Evolutionary conservation across 2,329 filamentous ascomycete genomes (phyloP).

Genomic region (Aspergillus vadensis): DNA sequence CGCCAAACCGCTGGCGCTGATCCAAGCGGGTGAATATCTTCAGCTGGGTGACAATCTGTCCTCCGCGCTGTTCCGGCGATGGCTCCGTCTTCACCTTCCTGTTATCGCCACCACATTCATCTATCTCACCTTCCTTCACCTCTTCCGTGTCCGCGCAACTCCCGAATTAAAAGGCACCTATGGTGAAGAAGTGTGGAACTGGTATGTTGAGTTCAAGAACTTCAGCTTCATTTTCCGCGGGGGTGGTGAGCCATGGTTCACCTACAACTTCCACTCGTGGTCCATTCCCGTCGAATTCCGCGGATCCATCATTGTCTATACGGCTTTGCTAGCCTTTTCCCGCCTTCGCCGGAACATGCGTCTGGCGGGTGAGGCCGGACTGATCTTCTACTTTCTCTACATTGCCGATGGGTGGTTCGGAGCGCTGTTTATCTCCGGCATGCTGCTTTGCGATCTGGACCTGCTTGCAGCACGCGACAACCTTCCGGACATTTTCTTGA

Average conservation of each 20-base stretch:
- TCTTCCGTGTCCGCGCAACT: constrained; percentile 52
- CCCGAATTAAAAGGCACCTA: constrained; percentile 45
- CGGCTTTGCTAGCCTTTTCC: constrained; percentile 58
- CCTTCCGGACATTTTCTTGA: constrained; percentile 54
- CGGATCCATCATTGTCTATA: constrained; percentile 67
- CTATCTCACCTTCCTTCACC: constrained; percentile 57
- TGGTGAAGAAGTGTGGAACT: constrained; percentile 54
- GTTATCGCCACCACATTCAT: constrained; percentile 59
- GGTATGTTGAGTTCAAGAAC: constrained; percentile 63
- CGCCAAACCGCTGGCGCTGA: constrained; percentile 46
- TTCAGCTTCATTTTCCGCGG: constrained; percentile 67
- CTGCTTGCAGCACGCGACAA: constrained; percentile 53
- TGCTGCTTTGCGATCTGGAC: constrained; percentile 65
- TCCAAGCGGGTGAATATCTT: constrained; percentile 45
- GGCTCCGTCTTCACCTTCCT: constrained; percentile 54
- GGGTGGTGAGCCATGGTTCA: constrained; percentile 59
- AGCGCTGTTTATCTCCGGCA: constrained; percentile 62
- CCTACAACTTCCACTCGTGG: constrained; percentile 63
- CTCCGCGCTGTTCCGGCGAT: constrained; percentile 54
- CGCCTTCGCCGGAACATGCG: constrained; percentile 58
- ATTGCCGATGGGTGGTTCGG: constrained; percentile 66
- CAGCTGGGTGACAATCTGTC: constrained; percentile 48
- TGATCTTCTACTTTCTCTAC: constrained; percentile 68
- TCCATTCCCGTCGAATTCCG: constrained; percentile 65
- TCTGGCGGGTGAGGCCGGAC: constrained; percentile 54